Evolutionary conservation across 1,284 basidiomycete genomes (phyloP), one percentile per base, ranked within the genome.

Genomic region (Puccinia polysora): DNA sequence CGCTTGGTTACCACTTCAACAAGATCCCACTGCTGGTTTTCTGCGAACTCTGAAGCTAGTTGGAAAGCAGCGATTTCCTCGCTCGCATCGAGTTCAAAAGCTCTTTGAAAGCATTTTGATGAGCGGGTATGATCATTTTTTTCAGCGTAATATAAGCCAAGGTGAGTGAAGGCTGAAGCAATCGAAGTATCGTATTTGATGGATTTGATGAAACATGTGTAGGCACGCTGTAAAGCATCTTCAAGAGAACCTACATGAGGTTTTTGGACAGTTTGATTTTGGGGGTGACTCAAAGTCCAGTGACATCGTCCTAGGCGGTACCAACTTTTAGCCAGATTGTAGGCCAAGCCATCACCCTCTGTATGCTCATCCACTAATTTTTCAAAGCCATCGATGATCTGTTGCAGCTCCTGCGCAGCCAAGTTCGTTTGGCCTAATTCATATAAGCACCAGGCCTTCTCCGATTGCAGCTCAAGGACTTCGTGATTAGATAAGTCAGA

Each of bases 71-170:
- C 93, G 15, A 89, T 86, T 12, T 86, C 86, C 80, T 98, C 90
- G 14, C 88, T 85, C 0, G 93, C 85, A 80, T 97, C 94, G 1
- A 98, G 85, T 80, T 98, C 96, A 76, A 99, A 97, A 0, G 96
- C 96, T 78, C 96, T 97, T 78, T 98, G 94, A 82, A 97, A 97
- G 79, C 96, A 98, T 79, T 95, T 95, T 18, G 90, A 89, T 0
- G 95, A 89, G 50, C 95, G 87, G 10, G 86, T 85, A 8, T 86
- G 86, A 80, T 98, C 94, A 0, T 87, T 85, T 0, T 91, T 90
- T 14, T 83, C 81, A 14, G 85, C 81, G 79, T 98, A 98, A 81
- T 93, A 95, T 60, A 91, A 83, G 7, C 96, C 96, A 8, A 99
- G 85, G 0, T 92, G 90, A 0, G 95, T 96, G 80, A 94, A 98